Evolutionary conservation across 352 stramenopile species (phyloP).

Genomic region (Peronospora tabacina): DNA sequence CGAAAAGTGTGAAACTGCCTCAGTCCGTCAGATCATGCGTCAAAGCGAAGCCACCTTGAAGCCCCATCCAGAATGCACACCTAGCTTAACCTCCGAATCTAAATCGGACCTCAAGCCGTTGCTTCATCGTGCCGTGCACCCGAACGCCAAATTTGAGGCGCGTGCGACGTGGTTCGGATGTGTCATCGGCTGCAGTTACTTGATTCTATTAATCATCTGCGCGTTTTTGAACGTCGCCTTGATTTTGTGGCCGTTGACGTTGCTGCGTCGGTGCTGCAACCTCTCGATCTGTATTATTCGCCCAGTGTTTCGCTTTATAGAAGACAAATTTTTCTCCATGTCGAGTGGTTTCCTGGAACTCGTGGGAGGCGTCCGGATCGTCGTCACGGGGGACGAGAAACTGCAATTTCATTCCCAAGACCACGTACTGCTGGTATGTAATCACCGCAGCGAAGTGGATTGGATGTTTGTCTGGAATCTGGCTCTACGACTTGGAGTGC

Average conservation of each 20-base stretch:
- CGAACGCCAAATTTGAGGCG: slow-evolving; percentile 44
- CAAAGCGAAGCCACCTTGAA: not conserved
- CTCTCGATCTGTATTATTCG: slow-evolving; percentile 24
- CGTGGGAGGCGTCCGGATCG: slow-evolving; percentile 44
- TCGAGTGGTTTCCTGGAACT: slow-evolving; percentile 52
- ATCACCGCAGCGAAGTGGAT: slow-evolving; percentile 76
- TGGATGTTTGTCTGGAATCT: slow-evolving; percentile 82
- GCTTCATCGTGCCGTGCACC: slow-evolving; percentile 31
- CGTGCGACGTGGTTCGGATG: slow-evolving; percentile 33
- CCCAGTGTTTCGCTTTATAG: slow-evolving; percentile 29
- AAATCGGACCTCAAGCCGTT: slow-evolving; percentile 23
- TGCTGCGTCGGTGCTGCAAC: slow-evolving; percentile 31
- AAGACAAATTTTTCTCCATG: slow-evolving; percentile 56
- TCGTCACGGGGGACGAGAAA: slow-evolving; percentile 47
- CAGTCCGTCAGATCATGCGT: slow-evolving; percentile 7
- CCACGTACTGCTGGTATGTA: slow-evolving; percentile 57
- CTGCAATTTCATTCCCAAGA: slow-evolving; percentile 37
- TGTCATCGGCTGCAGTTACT: slow-evolving; percentile 36
- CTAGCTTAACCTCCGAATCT: not conserved
- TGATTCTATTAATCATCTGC: slow-evolving; percentile 40
- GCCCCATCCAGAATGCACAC: not conserved
- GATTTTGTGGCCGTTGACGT: slow-evolving; percentile 46
- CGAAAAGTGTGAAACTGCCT: too few species aligned
- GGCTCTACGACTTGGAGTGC: slow-evolving; percentile 47
- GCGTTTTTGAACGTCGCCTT: slow-evolving; percentile 59